Evolutionary conservation across 2,329 filamentous ascomycete species (phyloP).

Genomic region (Botrytis cinerea): DNA sequence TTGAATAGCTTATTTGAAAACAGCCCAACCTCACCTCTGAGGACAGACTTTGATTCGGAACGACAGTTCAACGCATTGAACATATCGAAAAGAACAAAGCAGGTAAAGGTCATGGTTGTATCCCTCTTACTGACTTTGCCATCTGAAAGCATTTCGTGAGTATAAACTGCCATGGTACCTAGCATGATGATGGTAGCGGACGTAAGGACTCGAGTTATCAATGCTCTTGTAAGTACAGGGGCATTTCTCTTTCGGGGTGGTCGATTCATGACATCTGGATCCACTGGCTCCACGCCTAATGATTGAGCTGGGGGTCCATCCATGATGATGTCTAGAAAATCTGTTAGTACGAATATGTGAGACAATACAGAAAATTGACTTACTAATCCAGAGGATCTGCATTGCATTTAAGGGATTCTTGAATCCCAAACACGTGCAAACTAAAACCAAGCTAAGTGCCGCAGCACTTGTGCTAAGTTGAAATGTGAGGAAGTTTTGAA

Average conservation of each 20-base stretch:
- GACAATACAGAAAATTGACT: slow-evolving; percentile 45
- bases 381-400: slow-evolving; percentile 99
- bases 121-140: slow-evolving; percentile 85
- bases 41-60: slow-evolving; percentile 84
- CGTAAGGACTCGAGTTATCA: slow-evolving; percentile 83
- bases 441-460: slow-evolving; percentile 82
- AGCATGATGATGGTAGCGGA: slow-evolving; percentile 88
- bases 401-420: slow-evolving; percentile 97
- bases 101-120: slow-evolving; percentile 99
- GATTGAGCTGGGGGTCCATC: slow-evolving; percentile 97
- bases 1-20: slow-evolving; percentile 94
- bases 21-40: slow-evolving; percentile 80
- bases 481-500: slow-evolving; percentile 98
- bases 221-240: slow-evolving; percentile 80
- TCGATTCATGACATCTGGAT: slow-evolving; percentile 89
- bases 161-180: slow-evolving; percentile 89
- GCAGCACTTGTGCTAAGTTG: slow-evolving; percentile 97
- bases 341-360: slow-evolving; percentile 24
- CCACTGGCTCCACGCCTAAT: slow-evolving; percentile 91
- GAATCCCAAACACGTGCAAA: slow-evolving; percentile 91
- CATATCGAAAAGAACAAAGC: slow-evolving; percentile 99
- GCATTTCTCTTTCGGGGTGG: slow-evolving; percentile 86
- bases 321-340: slow-evolving; percentile 87
- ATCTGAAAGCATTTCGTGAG: slow-evolving; percentile 84
- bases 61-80: slow-evolving; percentile 96